Base-by-base conservation (phyloP, 2,329 filamentous ascomycete species). In the Stenocarpella maydis region DNA sequence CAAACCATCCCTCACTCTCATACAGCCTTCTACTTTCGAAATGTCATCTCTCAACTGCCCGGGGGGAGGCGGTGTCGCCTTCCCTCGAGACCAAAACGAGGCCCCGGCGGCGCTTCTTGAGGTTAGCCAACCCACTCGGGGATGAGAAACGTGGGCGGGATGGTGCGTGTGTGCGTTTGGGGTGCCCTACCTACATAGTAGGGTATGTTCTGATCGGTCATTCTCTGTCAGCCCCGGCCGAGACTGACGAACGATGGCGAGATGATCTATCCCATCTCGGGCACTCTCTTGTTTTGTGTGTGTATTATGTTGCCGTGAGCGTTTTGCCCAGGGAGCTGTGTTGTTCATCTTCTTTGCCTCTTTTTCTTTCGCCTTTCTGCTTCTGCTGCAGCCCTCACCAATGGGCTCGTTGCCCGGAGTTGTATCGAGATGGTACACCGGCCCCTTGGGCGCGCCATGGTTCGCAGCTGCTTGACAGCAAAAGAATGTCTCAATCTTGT, bases 121-220 rank as follows among this genome's bases (percentile, higher is more conserved):
- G 43, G 47, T 54, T 21, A 37, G 12, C 34, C 34, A 34, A 47
- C 31, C 31, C 50, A 24, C 19, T 49, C 52, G 52, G 64, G 64
- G 31, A 58, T 67, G 31, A 52, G 45, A 49, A 49, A 39, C 41
- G 58, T 34, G 26, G 41, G 21, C 28, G 52, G 10, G 64, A 39
- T 31, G 64, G 64, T 67, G 52, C 49, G 39, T 21, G 54, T 54
- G 58, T 67, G 64, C 4, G 31, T n/a, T n/a, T n/a, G 64, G 64
- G 64, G 52, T 34, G 14, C 19, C 7, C 34, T 37, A 5, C 6
- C 6, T 37, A 5, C 9, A 9, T 7, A 9, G 5, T 37, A 5
- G 7, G 4, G 4, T 4, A 9, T 34, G 9, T 47, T 55, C 28
- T 47, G 52, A 53, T 53, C 52, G 28, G 58, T 63, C 58, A 63